phyloP scores from a whole-genome alignment of 169 alveolate species.

The Perkinsus marinus region DNA sequence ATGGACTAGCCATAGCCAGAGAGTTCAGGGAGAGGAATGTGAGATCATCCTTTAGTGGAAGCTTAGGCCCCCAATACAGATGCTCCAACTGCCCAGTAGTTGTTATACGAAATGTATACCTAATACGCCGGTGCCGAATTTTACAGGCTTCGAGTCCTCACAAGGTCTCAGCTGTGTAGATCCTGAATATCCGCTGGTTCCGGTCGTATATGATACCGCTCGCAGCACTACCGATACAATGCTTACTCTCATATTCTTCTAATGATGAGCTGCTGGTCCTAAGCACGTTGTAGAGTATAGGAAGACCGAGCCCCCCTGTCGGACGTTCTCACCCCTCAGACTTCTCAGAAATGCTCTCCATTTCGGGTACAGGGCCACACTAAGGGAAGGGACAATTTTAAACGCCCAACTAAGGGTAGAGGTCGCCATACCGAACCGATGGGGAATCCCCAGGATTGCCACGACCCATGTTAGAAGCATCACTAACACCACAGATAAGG shows the following conservation, averaged over 20 bases:
- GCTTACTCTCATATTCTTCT: neutral
- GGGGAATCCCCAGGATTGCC: no score
- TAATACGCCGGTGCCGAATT: neutral
- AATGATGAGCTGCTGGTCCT: neutral
- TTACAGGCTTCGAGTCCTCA: neutral
- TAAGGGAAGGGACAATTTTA: neutral
- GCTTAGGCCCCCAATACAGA: neutral
- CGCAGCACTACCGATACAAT: neutral
- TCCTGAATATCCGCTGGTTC: neutral
- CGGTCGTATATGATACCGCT: neutral
- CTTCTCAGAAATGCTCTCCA: neutral
- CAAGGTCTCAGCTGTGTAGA: neutral
- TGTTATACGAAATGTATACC: neutral
- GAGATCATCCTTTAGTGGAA: neutral
- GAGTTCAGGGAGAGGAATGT: neutral
- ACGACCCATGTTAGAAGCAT: neutral
- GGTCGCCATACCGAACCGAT: no score
- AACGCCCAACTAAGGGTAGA: neutral
- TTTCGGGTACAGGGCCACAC: neutral
- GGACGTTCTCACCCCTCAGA: neutral
- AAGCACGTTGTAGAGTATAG: neutral
- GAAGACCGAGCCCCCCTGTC: neutral
- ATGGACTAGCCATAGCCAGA: neutral
- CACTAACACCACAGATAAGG: neutral
- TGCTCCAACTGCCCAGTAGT: neutral